Percentiles rank a stretch among this genome's conserved stretches.
Conservation (phyloP, 2,329 filamentous ascomycete genomes). For the Apiospora hydei region DNA sequence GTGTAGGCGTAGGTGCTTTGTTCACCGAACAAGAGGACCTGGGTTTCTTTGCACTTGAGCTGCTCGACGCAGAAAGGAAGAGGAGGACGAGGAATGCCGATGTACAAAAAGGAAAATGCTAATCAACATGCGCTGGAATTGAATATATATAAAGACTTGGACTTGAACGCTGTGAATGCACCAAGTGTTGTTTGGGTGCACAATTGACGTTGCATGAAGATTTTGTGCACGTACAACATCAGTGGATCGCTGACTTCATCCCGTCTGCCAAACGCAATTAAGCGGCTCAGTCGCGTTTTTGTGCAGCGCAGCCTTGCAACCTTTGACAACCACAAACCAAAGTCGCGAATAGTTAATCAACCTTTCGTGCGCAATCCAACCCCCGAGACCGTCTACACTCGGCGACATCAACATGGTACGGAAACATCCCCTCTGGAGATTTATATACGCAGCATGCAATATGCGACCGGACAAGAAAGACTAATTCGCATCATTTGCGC, state of each 20-base stretch:
- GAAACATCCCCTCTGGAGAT: background rate
- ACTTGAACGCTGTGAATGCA: background rate
- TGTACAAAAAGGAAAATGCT: too few species aligned
- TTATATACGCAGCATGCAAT: background rate
- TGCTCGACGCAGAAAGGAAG: background rate
- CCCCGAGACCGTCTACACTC: background rate
- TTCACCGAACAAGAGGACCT: background rate
- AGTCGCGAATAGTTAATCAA: conserved; percentile 4
- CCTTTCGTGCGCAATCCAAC: conserved; percentile 9
- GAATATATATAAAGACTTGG: background rate
- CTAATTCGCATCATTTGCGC: conserved; percentile 13
- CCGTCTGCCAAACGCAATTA: conserved; percentile 1
- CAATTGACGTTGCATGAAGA: background rate
- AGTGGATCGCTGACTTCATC: conserved; percentile 20
- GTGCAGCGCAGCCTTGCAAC: conserved; percentile 20
- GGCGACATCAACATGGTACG: conserved; percentile 14
- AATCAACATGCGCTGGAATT: background rate
- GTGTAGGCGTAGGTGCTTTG: background rate
- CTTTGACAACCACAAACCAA: conserved; percentile 4
- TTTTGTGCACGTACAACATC: conserved; percentile 10
- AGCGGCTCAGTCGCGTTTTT: conserved; percentile 15
- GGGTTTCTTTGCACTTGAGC: background rate
- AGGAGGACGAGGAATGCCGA: background rate
- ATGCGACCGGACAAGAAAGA: background rate
- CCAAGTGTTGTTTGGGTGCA: background rate